Evolutionary conservation across 805 yeast species (phyloP), one percentile per base, ranked within the genome.

Genomic region (Metschnikowia vanudenii): DNA sequence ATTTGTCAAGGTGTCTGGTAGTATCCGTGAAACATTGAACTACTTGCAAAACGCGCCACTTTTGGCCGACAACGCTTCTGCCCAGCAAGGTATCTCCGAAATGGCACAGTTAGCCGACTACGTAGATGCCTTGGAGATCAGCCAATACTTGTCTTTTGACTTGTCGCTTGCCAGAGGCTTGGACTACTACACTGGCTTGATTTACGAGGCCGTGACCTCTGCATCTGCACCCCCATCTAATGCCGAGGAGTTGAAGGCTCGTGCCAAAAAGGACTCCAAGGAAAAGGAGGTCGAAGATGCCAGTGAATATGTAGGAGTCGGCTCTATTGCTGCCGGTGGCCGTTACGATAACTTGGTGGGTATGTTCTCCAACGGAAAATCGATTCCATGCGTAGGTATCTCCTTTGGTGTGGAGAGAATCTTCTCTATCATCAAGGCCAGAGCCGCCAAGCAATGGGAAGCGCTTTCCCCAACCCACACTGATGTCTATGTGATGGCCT

Each of bases 301-400:
- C 47, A 87, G 96, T 43, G 97, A 88, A 54, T 89, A 87, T 58
- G 98, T 94, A 45, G 99, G 99, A 58, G 96, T 92, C 36, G 99
- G 99, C 30, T 94, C 99, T 5, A 90, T 94, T 61, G 96, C 97
- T 42, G 99, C 96, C 41, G 99, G 99, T 71, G 99, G 99, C 54
- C 88, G 99, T 68, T 94, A 94, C 68, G 99, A 94, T 68, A 85
- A 86, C 60, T 79, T 94, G 50, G 98, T 94, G 32, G 97, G 97
- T 57, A 94, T 94, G 99, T 94, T 94, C 65, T 83, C 95, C 36
- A 84, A 83, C 56, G 90, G 94, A 56, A 88, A 88, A 69, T 85
- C 91, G 18, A 90, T 94, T 61, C 99, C 99, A 22, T 94, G 99
- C 74, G 96, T 94, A 46, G 99, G 99, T 66, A 75, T 92, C 45